These are phyloP conservation scores for Isabelozyma pseudorhagii DNA, from an alignment of 805 yeast species.

Conservation along the genomic window DNA sequence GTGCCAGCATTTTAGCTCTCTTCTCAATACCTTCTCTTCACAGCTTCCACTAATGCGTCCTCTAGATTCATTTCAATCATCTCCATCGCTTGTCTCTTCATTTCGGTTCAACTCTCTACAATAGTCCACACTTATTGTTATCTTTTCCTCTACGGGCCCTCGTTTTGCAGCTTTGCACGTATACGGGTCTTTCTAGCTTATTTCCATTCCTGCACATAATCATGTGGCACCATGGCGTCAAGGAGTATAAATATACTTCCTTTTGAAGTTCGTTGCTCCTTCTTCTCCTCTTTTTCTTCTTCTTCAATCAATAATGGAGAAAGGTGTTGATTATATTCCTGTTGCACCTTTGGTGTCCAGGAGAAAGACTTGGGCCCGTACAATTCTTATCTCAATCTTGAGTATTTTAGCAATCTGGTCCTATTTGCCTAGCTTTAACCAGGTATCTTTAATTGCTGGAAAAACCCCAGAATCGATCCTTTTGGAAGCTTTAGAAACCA, in stretches of 20 bases:
- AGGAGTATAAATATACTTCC: neutral
- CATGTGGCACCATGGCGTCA: neutral
- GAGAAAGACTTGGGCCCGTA: neutral
- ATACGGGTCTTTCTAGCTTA: neutral
- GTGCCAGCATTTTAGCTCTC: no score
- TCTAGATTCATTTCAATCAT: neutral
- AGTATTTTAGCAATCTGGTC: neutral
- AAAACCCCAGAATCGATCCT: neutral
- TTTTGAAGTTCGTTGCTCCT: no score
- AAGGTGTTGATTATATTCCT: neutral
- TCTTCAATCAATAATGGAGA: neutral
- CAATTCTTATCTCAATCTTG: neutral
- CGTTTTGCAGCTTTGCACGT: neutral
- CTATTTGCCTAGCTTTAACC: neutral
- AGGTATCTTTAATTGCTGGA: neutral
- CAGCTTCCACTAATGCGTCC: no score
- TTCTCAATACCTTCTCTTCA: no score
- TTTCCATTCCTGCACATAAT: neutral
- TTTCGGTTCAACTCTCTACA: no score
- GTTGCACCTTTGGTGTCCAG: neutral
- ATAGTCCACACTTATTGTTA: no score
- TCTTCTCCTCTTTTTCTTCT: no score
- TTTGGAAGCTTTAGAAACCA: conserved; percentile 13
- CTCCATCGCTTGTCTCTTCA: neutral
- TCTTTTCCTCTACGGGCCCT: no score